Evolutionary conservation across 2,329 filamentous ascomycete species (phyloP).

Genomic region (Diaporthe australafricana): DNA sequence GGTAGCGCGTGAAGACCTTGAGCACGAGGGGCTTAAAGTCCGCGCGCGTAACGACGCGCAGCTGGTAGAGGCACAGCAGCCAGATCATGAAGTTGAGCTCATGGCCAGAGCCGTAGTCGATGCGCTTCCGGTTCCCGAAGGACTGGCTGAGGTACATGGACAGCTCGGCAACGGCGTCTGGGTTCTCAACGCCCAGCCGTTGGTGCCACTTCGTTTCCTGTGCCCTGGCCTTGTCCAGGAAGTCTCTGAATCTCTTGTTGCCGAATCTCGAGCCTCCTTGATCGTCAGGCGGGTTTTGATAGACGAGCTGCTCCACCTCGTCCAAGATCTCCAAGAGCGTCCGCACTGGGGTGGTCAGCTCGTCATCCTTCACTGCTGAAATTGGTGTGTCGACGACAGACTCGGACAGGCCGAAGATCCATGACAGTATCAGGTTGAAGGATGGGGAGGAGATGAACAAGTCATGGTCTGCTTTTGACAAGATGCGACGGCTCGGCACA

Average conservation of each 20-base stretch:
- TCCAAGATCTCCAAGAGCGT: conserved; percentile 78
- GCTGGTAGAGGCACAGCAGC: conserved; percentile 92
- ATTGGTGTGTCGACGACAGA: conserved; percentile 78
- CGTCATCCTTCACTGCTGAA: conserved; percentile 67
- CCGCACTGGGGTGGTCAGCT: conserved; percentile 69
- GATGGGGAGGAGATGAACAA: conserved; percentile 83
- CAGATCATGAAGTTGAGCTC: conserved; percentile 98
- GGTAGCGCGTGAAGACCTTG: conserved; percentile 83
- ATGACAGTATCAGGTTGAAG: conserved; percentile 81
- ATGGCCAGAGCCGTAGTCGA: conserved; percentile 97
- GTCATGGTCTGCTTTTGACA: conserved; percentile 83
- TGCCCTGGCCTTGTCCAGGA: conserved; percentile 76
- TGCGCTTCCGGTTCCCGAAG: conserved; percentile 86
- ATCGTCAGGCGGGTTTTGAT: conserved; percentile 81
- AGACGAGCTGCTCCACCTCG: conserved; percentile 74
- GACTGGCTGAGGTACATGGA: conserved; percentile 84
- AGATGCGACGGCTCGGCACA: conserved; percentile 80
- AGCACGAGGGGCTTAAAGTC: conserved; percentile 83
- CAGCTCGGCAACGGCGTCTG: conserved; percentile 74
- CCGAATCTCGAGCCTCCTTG: conserved; percentile 92
- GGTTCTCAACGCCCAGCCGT: conserved; percentile 63
- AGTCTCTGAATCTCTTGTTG: conserved; percentile 89
- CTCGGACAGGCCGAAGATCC: conserved; percentile 88
- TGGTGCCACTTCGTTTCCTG: conserved; percentile 72
- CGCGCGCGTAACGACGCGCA: conserved; percentile 69